Evolutionary conservation across 805 yeast species (phyloP), one percentile per base, ranked within the genome.

Genomic region (Danielia reshetovae): DNA sequence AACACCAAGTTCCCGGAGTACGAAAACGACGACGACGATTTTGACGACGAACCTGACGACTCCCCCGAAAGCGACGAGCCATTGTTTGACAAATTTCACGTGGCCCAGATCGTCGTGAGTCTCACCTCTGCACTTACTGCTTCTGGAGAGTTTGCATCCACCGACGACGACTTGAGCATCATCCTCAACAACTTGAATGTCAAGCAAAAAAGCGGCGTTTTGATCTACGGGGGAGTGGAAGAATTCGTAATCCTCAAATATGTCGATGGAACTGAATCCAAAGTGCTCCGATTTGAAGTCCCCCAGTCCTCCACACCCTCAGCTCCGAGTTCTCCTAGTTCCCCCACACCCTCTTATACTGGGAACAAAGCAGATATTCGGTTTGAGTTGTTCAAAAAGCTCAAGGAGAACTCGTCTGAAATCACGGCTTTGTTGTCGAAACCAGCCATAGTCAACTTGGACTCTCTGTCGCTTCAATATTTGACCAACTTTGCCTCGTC

Each of bases 161-260:
- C 57, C 2, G 43, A 26, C 21, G 59, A 38, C 40, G 64, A 44
- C 26, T 57, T 32, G 37, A 65, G 34, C 25, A 59, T 37, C 19
- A 42, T 32, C 15, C 51, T 41, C 17, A 47, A 29, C 13, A 60
- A 62, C 17, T 29, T 74, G 5, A 58, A 56, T 27, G 32, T 77
- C 16, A 68, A 67, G 32, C 75, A 70, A 35, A 70, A 70, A 36
- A 66, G 63, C 37, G 54, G 61, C 0, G 48, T 47, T 0, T 56
- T 74, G 30, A 46, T 66, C 2, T 70, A 66, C 40, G 86, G 85
- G 2, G 74, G 75, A 1, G 39, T 77, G 2, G 60, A 66, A 29
- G 46, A 42, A 0, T 39, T 74, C n/a, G 38, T 46, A 1, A 38
- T 68, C 4, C 12, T 55, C 3, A 37, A 59, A n/a, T 39, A 28